Conservation (phyloP, 768 basidiomycete genomes). For the Lentinula sp. region DNA sequence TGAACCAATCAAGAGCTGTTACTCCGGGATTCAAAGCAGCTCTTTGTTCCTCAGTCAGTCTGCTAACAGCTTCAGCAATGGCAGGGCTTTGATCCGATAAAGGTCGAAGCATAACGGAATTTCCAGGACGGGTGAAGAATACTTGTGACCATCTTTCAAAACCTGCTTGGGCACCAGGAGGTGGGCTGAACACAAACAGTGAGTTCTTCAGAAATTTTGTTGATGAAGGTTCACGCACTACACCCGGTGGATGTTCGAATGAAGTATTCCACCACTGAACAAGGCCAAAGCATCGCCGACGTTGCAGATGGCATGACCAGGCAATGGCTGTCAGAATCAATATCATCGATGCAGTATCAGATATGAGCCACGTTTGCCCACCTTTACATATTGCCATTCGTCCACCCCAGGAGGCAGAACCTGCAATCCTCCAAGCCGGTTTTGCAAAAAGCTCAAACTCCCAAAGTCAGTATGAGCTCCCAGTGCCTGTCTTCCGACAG, state of each 20-base stretch:
- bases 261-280: constrained; percentile 39
- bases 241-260: constrained; percentile 37
- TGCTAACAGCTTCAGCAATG: constrained; percentile 36
- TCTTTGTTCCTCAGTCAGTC: constrained; percentile 12
- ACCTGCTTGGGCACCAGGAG: constrained; percentile 43
- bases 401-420: constrained; percentile 31
- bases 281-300: constrained; percentile 38
- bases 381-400: constrained; percentile 37
- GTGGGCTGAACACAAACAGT: constrained; percentile 21
- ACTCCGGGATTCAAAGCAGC: constrained; percentile 14
- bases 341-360: not conserved
- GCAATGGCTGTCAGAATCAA: constrained; percentile 25
- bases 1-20: constrained; percentile 16
- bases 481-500: constrained; percentile 16
- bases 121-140: constrained; percentile 52
- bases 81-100: constrained; percentile 35
- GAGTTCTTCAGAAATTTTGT: not conserved
- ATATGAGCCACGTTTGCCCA: constrained; percentile 8
- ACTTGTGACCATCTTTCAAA: constrained; percentile 54
- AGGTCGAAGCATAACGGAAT: constrained; percentile 38
- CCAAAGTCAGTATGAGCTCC: constrained; percentile 39
- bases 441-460: constrained; percentile 27
- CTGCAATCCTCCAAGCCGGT: constrained; percentile 39
- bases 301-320: constrained; percentile 40
- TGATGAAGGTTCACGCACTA: constrained; percentile 19